A percentile compares a stretch with the other conserved stretches of the same genome.
phyloP scores from a whole-genome alignment of 2,329 filamentous ascomycete species.

The Beauveria sp. region DNA sequence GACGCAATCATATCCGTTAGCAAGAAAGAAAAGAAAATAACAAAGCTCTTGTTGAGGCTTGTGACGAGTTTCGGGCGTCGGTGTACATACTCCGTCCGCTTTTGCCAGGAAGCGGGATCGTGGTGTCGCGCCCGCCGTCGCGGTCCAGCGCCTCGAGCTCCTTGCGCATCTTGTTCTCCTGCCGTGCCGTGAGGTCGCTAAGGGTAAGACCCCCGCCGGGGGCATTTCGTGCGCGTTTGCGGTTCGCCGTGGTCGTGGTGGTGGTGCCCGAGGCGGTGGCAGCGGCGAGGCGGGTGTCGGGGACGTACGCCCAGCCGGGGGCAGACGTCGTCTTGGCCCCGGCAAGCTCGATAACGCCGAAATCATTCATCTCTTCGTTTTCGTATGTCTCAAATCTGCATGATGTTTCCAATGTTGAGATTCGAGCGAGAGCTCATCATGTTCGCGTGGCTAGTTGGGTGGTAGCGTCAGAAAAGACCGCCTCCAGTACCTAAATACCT shows the following conservation, averaged over 20 bases:
- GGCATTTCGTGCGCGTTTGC: conserved; percentile 64
- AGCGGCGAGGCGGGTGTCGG: conserved; percentile 56
- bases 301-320: conserved; percentile 89
- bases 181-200: conserved; percentile 68
- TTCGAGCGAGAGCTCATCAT: no score
- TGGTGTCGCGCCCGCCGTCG: conserved; percentile 66
- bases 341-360: conserved; percentile 77
- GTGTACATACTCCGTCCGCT: conserved; percentile 31
- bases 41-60: no score
- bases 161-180: conserved; percentile 72
- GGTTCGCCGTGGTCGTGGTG: conserved; percentile 38
- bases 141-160: conserved; percentile 76
- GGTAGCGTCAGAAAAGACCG: no score
- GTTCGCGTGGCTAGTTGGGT: no score
- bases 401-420: not conserved
- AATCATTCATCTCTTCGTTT: conserved; percentile 48
- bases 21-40: conserved; percentile 3
- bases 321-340: conserved; percentile 60
- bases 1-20: not conserved
- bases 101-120: conserved; percentile 60
- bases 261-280: conserved; percentile 35
- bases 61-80: no score
- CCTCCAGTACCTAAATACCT: no score
- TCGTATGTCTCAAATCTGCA: not conserved
- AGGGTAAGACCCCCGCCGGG: conserved; percentile 38